These are phyloP conservation scores for Aspergillus uvarum DNA, from an alignment of 2,329 filamentous ascomycete species.

Conservation along the genomic window DNA sequence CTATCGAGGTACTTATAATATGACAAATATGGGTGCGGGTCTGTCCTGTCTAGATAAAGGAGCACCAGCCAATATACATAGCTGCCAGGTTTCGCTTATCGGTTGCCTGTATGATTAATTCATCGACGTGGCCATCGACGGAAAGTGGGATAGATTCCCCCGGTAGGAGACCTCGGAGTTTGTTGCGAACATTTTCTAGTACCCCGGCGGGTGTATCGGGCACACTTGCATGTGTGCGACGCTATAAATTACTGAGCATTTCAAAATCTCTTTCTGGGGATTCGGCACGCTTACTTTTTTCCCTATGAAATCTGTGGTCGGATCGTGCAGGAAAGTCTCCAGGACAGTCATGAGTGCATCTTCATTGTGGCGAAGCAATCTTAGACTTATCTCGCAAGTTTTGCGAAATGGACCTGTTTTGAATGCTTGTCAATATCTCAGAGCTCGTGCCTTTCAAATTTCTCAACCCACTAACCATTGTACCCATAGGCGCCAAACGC, in stretches of 20 bases:
- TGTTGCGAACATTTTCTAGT: constrained; percentile 81
- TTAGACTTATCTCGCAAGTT: constrained; percentile 83
- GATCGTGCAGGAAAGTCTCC: constrained; percentile 95
- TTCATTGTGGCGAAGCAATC: constrained; percentile 82
- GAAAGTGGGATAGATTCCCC: constrained; percentile 90
- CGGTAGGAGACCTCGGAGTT: constrained; percentile 78
- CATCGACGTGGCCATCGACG: constrained; percentile 96
- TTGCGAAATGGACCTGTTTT: constrained; percentile 73
- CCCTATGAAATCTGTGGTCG: constrained; percentile 86
- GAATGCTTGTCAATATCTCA: not conserved
- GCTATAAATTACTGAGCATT: constrained; percentile 32
- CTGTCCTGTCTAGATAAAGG: constrained; percentile 57
- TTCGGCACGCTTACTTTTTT: constrained; percentile 55
- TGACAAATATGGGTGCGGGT: not conserved
- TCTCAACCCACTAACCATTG: constrained; percentile 55
- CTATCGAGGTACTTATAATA: too few species aligned
- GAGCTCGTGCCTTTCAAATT: not conserved
- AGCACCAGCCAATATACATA: constrained; percentile 97
- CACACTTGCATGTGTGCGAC: constrained; percentile 52
- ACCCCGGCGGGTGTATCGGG: constrained; percentile 75
- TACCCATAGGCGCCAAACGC: constrained; percentile 95
- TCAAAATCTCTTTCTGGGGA: not conserved
- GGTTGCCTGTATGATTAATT: constrained; percentile 83
- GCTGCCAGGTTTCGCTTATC: constrained; percentile 75
- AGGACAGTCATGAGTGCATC: constrained; percentile 97